phyloP scores from a whole-genome alignment of 345 rosid species.

The Draba incana region DNA sequence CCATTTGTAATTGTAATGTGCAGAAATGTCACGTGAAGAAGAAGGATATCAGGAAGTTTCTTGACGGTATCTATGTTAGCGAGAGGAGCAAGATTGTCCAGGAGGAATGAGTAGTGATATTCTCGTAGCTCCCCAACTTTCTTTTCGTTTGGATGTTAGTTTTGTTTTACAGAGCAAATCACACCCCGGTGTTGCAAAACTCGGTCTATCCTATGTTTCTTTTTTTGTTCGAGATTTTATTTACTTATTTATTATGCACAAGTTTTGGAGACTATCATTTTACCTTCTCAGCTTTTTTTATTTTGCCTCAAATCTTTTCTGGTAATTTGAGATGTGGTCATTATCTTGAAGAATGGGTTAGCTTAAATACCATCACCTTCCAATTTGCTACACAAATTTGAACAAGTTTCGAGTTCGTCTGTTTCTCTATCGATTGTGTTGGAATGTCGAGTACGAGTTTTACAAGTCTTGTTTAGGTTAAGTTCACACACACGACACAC shows the following conservation, averaged over 20 bases:
- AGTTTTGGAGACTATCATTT: constrained; percentile 17
- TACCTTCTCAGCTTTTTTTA: background rate
- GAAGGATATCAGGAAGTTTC: constrained; percentile 69
- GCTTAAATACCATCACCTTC: no score
- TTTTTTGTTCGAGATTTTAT: constrained; percentile 24
- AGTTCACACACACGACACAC: no score
- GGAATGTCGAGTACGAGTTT: constrained; percentile 4
- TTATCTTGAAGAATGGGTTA: no score
- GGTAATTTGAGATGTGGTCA: background rate
- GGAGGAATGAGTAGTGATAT: constrained; percentile 30
- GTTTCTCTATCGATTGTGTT: background rate
- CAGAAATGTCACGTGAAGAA: constrained; percentile 73
- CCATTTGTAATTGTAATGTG: background rate
- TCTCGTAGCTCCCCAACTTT: background rate
- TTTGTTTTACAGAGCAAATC: constrained; percentile 9
- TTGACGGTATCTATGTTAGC: constrained; percentile 68
- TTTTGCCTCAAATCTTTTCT: background rate
- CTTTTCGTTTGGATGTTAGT: constrained; percentile 23
- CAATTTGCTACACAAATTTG: no score
- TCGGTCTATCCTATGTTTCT: constrained; percentile 9
- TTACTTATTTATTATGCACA: background rate
- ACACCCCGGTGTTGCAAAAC: constrained; percentile 17
- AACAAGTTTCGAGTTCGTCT: no score
- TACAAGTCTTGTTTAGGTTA: background rate
- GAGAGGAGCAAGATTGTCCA: constrained; percentile 53